Percentiles rank a stretch among this genome's conserved stretches.
Conservation (phyloP, 2,329 filamentous ascomycete species). For the Pseudogymnoascus sp. region DNA sequence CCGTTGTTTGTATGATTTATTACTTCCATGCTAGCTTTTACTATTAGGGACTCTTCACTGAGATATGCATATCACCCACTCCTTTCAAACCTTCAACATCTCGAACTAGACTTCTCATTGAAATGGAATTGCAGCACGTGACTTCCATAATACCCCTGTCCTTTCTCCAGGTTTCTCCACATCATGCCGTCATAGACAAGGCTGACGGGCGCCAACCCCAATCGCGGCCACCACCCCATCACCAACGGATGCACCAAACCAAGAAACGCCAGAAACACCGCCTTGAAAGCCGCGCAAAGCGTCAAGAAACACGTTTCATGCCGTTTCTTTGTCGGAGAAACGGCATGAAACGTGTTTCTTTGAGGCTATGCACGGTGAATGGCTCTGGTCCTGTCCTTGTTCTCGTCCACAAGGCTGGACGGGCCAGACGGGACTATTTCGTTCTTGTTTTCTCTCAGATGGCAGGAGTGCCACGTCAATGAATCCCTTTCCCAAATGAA, state of each 20-base stretch:
- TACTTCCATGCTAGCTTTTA: not conserved
- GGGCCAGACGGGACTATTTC: not conserved
- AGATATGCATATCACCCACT: not conserved
- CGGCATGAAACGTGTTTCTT: not conserved
- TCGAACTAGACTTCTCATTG: not conserved
- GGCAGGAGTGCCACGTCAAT: not conserved
- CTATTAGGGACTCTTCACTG: not conserved
- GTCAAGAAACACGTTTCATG: too few relatives aligned
- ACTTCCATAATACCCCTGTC: not conserved
- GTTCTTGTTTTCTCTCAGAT: not conserved
- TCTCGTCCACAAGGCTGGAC: not conserved
- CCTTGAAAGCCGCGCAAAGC: not conserved
- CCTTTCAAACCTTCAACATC: not conserved
- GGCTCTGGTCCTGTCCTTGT: not conserved
- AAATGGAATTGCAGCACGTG: not conserved
- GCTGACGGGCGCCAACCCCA: constrained; percentile 2
- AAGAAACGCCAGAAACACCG: constrained; percentile 3
- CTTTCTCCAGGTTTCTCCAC: not conserved
- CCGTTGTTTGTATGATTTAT: not conserved
- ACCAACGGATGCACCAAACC: not conserved
- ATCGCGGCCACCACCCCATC: not conserved
- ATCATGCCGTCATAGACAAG: constrained; percentile 3
- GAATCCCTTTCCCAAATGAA: not conserved
- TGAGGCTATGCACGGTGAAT: not conserved
- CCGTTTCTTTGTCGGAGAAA: not conserved